Conservation (phyloP, 495 filamentous ascomycete species). For the Aspergillus panamensis region DNA sequence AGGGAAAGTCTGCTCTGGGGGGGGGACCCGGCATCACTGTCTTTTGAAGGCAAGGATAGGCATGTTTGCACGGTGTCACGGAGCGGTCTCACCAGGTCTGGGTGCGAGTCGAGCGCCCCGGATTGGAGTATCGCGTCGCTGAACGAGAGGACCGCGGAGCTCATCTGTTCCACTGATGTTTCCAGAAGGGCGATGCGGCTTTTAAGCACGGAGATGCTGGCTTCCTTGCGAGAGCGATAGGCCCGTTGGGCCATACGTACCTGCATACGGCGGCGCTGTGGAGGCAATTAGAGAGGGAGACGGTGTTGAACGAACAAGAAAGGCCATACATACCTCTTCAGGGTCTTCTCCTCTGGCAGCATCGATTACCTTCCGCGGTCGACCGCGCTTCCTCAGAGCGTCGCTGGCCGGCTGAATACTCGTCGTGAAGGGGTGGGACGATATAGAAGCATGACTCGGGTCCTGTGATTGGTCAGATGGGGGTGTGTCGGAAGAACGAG, state of each 20-base stretch:
- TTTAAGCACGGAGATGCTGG: conserved; percentile 69
- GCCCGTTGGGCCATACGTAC: conserved; percentile 82
- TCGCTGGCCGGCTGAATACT: conserved; percentile 3
- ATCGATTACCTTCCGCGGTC: conserved; percentile 17
- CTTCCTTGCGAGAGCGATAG: conserved; percentile 81
- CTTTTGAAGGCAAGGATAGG: conserved; percentile 20
- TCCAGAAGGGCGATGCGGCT: conserved; percentile 62
- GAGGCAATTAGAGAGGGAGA: background rate
- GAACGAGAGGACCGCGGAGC: conserved; percentile 65
- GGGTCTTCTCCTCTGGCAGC: conserved; percentile 14
- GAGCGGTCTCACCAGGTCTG: conserved; percentile 36
- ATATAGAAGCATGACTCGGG: background rate
- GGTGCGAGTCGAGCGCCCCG: conserved; percentile 37
- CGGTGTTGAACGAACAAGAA: background rate
- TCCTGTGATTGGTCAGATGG: background rate
- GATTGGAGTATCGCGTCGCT: conserved; percentile 56
- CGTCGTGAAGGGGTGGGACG: background rate
- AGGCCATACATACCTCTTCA: conserved; percentile 29
- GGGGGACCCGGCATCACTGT: conserved; percentile 6
- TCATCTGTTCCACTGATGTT: conserved; percentile 67
- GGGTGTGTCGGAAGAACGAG: background rate
- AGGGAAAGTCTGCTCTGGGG: conserved; percentile 2
- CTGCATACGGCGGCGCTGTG: conserved; percentile 77
- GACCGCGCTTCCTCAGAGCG: conserved; percentile 20
- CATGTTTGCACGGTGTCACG: conserved; percentile 32